Base-by-base conservation (phyloP, 352 stramenopile genomes). In the Paralagenidium karlingii region DNA sequence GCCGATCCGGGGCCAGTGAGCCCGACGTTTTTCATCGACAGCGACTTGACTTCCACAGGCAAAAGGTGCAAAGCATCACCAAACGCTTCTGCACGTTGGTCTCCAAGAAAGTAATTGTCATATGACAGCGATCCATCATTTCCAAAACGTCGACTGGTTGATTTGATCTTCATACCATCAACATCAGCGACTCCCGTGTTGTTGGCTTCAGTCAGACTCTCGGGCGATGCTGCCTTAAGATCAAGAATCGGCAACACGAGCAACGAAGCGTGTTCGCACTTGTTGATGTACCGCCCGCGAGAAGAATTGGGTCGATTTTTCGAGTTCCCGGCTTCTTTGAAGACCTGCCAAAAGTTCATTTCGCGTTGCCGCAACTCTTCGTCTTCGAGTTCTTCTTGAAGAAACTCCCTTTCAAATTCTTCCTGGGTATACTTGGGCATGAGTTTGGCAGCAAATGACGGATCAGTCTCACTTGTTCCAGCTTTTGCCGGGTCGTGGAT, bases 31-130 rank as follows among this genome's bases (percentile, higher is more conserved):
- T 70, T 79, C 68, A 86, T 79, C 5, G 68, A 81, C 8, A 86
- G 33, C 8, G 63, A 53, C 29, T 70, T 59, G n/a, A 86, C 53
- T 5, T 56, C 46, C 2, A 82, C 52, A 8, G 68, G 62, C 10
- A 86, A 45, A 0, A 83, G 40, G 22, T 77, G 56, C 8, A 86
- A 51, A 5, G 73, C 65, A 20, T 70, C 50, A 1, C 73, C 73
- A 21, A 86, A 53, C 0, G 73, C 68, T 22, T 82, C 62, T 1
- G 73, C 68, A 1, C 68, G 63, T 31, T 75, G 60, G 40, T 83
- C 68, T 7, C 73, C 68, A 38, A 86, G 75, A 46, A 76, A 86
- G 42, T 83, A 86, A 43, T 86, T 82, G 48, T 76, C 63, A 29
- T 74, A 86, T 0, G 57, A 46, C 10, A 86, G 58, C 5, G 55